Conservation (phyloP, 805 yeast species). For the Candida jianshihensis region DNA sequence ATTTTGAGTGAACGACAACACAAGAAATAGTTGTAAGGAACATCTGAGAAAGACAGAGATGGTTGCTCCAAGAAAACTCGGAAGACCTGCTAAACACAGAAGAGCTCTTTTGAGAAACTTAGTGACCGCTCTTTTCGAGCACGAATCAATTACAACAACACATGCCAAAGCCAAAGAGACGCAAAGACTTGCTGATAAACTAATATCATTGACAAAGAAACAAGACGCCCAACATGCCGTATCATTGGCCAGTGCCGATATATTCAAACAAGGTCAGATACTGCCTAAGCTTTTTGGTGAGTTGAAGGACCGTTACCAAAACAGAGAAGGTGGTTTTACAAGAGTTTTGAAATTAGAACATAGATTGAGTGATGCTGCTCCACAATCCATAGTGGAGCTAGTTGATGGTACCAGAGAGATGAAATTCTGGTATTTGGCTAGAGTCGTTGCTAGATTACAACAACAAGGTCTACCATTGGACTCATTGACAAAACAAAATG, state of each 20-base stretch:
- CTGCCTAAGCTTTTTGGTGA: conserved; percentile 63
- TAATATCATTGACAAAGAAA: conserved; percentile 54
- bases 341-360: conserved; percentile 80
- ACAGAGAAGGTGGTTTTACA: conserved; percentile 76
- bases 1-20: background rate
- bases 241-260: conserved; percentile 30
- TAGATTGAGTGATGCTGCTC: conserved; percentile 83
- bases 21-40: too few relatives aligned
- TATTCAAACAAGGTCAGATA: conserved; percentile 42
- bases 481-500: conserved; percentile 48
- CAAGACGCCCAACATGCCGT: conserved; percentile 22
- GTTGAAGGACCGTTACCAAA: conserved; percentile 54
- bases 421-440: conserved; percentile 72
- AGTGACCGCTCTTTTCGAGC: conserved; percentile 59
- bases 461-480: conserved; percentile 50
- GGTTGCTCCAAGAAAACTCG: conserved; percentile 22
- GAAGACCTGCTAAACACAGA: conserved; percentile 22
- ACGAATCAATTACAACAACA: conserved; percentile 68
- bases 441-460: conserved; percentile 75
- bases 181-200: conserved; percentile 52
- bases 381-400: conserved; percentile 80
- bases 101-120: conserved; percentile 53
- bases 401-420: conserved; percentile 71
- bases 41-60: too few relatives aligned
- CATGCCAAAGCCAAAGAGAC: conserved; percentile 70